These are phyloP conservation scores for Aspergillus ostianus DNA, from an alignment of 495 filamentous ascomycete genomes.

Conservation along the genomic window DNA sequence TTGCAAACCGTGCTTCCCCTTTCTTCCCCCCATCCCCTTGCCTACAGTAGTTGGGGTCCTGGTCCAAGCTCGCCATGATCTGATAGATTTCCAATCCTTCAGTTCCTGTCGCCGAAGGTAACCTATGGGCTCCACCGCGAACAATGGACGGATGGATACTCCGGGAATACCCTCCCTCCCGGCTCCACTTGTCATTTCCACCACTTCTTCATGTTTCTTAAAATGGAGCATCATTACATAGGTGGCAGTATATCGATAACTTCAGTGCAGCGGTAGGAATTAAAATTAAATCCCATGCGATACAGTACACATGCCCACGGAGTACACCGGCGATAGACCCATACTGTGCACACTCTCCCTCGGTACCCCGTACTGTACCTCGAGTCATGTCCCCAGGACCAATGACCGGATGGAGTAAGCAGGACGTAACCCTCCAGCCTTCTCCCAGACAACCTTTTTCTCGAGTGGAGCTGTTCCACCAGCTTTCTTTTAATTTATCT, in stretches of 20 bases:
- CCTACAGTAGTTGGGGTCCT: not conserved
- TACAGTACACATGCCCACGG: not conserved
- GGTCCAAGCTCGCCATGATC: not conserved
- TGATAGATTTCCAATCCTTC: not conserved
- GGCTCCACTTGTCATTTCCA: conserved; percentile 16
- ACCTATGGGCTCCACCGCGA: not conserved
- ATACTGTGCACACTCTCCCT: not conserved
- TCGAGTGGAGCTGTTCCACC: conserved; percentile 10
- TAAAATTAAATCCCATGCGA: too few species aligned
- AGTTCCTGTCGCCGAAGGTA: not conserved
- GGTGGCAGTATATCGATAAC: not conserved
- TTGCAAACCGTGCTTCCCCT: not conserved
- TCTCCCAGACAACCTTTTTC: too few species aligned
- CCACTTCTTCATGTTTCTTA: not conserved
- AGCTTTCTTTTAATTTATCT: not conserved
- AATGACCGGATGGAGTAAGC: too few species aligned
- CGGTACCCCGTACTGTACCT: not conserved
- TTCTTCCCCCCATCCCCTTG: too few species aligned
- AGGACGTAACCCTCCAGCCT: too few species aligned
- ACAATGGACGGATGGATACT: not conserved
- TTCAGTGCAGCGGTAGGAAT: too few species aligned
- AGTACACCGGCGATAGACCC: not conserved
- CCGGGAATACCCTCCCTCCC: conserved; percentile 16
- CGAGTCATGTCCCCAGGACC: not conserved
- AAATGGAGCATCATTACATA: not conserved